These are phyloP conservation scores for Podosphaera fusca DNA, from an alignment of 2,329 filamentous ascomycete genomes.

Conservation along the genomic window DNA sequence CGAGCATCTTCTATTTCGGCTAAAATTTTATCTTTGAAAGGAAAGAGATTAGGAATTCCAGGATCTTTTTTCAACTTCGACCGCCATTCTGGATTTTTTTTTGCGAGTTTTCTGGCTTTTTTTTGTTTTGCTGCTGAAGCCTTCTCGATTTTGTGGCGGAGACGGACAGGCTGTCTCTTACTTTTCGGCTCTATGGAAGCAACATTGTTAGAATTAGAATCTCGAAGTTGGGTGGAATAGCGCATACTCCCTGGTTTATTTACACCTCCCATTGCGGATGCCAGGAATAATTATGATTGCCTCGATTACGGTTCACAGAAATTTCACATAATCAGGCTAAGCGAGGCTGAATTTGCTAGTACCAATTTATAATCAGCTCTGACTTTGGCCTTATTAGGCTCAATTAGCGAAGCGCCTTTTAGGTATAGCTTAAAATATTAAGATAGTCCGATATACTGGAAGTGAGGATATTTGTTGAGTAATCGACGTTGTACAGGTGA, in stretches of 20 bases:
- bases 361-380: too few species aligned
- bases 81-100: slow-evolving; percentile 94
- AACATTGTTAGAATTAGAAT: slow-evolving; percentile 3
- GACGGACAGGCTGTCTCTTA: slow-evolving; percentile 70
- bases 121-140: slow-evolving; percentile 72
- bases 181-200: slow-evolving; percentile 57
- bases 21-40: slow-evolving; percentile 88
- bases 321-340: too few species aligned
- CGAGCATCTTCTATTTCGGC: slow-evolving; percentile 84
- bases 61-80: slow-evolving; percentile 93
- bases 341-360: too few species aligned
- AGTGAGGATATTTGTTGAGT: too few species aligned
- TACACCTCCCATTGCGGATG: slow-evolving; percentile 13
- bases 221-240: background rate
- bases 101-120: slow-evolving; percentile 70
- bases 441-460: too few species aligned
- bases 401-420: too few species aligned
- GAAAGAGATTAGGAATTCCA: slow-evolving; percentile 90
- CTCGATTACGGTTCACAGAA: too few species aligned
- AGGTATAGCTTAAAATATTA: too few species aligned
- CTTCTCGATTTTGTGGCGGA: slow-evolving; percentile 93
- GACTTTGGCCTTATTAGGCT: too few species aligned
- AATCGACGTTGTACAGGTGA: too few species aligned
- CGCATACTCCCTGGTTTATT: slow-evolving; percentile 17
- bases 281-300: too few species aligned